These are phyloP conservation scores for Chaetothyriales sp. DNA, from an alignment of 2,329 filamentous ascomycete species.

Conservation along the genomic window DNA sequence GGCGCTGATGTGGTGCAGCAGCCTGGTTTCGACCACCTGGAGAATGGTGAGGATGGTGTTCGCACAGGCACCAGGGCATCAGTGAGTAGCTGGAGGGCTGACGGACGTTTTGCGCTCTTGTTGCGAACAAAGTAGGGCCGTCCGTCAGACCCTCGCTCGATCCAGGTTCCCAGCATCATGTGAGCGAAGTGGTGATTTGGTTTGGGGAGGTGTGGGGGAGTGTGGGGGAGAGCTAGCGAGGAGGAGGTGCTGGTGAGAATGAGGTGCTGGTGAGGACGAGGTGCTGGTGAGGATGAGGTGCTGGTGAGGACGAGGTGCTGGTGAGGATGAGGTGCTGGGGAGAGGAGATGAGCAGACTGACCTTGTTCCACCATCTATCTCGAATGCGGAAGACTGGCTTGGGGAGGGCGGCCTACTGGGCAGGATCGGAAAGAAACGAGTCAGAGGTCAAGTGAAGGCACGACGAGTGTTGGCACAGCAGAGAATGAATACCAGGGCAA, in stretches of 20 bases:
- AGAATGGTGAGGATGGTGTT: conserved; percentile 11
- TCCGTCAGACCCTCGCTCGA: conserved; percentile 13
- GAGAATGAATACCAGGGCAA: not conserved
- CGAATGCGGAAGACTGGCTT: not conserved
- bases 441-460: not conserved
- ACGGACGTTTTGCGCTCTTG: conserved; percentile 7
- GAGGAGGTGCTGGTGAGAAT: conserved; percentile 1
- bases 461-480: not conserved
- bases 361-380: conserved; percentile 1
- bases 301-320: not conserved
- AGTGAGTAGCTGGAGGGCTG: conserved; percentile 1
- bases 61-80: conserved; percentile 4
- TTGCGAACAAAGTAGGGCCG: conserved; percentile 13
- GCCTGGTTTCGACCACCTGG: conserved; percentile 9
- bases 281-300: conserved; percentile 1
- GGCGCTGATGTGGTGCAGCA: conserved; percentile 2
- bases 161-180: conserved; percentile 8
- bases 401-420: not conserved
- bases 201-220: too few relatives aligned
- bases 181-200: not conserved
- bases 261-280: too few relatives aligned
- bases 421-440: not conserved
- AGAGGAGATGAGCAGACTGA: conserved; percentile 7
- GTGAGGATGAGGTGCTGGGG: conserved; percentile 1
- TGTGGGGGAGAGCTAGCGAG: too few relatives aligned